A percentile compares a stretch with the other conserved stretches of the same genome.
Conservation (phyloP, 2,329 filamentous ascomycete species). For the Talaromyces funiculosus region DNA sequence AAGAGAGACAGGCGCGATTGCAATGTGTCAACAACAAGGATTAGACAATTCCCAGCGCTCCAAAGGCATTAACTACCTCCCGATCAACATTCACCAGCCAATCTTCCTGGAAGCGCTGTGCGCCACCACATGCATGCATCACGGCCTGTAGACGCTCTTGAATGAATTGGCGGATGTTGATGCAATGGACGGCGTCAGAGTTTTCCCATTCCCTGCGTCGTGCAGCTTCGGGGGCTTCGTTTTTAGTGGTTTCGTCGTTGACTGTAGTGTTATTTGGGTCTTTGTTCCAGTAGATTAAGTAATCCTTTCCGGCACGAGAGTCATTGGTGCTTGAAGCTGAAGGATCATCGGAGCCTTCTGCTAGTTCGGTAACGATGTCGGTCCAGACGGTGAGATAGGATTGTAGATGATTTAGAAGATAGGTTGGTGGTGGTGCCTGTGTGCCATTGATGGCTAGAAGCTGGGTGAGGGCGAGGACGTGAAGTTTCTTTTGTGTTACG, state of each 20-base stretch:
- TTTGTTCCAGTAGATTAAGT: constrained; percentile 16
- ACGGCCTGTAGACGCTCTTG: constrained; percentile 36
- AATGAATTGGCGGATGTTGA: constrained; percentile 43
- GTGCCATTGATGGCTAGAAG: constrained; percentile 36
- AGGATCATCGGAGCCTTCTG: constrained; percentile 37
- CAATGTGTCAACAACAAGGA: too few species aligned
- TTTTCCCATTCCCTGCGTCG: constrained; percentile 37
- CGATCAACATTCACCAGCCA: constrained; percentile 42
- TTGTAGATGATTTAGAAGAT: constrained; percentile 41
- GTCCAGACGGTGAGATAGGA: constrained; percentile 45
- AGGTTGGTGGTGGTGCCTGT: constrained; percentile 34
- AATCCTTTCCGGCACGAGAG: constrained; percentile 7
- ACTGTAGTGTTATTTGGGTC: constrained; percentile 18
- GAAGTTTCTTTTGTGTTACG: constrained; percentile 43
- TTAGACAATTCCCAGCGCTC: constrained; percentile 32
- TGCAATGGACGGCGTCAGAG: constrained; percentile 38
- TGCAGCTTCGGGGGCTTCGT: constrained; percentile 37
- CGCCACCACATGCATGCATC: constrained; percentile 37
- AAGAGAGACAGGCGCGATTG: background rate
- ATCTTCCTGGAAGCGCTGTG: constrained; percentile 37
- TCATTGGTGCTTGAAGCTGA: constrained; percentile 26
- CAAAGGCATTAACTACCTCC: constrained; percentile 38
- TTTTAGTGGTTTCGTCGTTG: constrained; percentile 14
- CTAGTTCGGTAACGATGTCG: constrained; percentile 40
- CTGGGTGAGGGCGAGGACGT: constrained; percentile 42